Base-by-base conservation (phyloP, 192 early-diverging fungal species). In the Rhizoclosmatium globosum region DNA sequence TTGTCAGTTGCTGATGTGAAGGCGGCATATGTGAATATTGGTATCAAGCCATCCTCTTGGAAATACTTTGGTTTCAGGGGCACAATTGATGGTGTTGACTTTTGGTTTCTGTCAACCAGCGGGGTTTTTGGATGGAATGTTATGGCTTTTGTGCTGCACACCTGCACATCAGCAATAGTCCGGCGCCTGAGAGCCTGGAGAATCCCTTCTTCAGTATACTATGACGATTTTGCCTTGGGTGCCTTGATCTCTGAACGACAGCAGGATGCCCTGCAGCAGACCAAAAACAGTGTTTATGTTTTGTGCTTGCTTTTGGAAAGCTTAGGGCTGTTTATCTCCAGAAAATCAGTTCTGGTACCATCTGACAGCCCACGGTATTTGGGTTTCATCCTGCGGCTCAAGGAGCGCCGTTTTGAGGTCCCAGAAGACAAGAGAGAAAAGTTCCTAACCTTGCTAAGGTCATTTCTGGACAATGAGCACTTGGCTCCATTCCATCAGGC, bases 201-300 rank as follows among this genome's bases (percentile, higher is more conserved):
- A 2, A 1, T 64, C 39, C n/a, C 61, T 9, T 23, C 7, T 6
- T n/a, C 21, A 23, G 1, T 1, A 64, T 64, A n/a, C 39, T 64
- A 9, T 21, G 61, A 64, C 61, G 39, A 64, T 64, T 64, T 64
- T 39, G 39, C 13, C 61, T 21, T 64, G 15, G 61, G 61, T 21
- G 61, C 4, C 4, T 21, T 62, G 6, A 4, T 4, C 48, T 4
- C 6, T 4, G n/a, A n/a, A n/a, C n/a, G n/a, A n/a, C 6, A 4
- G 6, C 15, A 4, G 15, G 4, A 4, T 15, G 48, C 48, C 4
- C 48, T 6, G 61, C 4, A 31, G 4, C 4, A 21, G 21, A 21
- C 23, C 9, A 64, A 64, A 7, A 64, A 64, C 39, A 9, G 13
- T 38, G 23, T 1, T 21, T 64, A 62, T 21, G 38, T 21, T 4